phyloP scores from a whole-genome alignment of 2,329 filamentous ascomycete genomes.

The Dactylellina cionopaga region DNA sequence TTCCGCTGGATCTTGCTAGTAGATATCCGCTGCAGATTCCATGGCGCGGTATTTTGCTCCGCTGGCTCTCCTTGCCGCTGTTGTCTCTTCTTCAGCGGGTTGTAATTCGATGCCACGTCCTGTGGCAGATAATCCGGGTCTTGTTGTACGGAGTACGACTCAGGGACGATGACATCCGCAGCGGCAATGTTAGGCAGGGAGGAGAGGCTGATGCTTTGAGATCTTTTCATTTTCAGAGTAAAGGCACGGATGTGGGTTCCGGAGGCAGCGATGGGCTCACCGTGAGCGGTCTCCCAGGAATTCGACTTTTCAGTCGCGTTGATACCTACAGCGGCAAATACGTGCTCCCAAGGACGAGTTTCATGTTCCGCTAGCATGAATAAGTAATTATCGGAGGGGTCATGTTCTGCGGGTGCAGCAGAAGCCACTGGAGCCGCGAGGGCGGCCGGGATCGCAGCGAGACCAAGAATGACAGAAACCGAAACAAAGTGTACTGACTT shows the following conservation, averaged over 20 bases:
- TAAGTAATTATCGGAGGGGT: constrained; percentile 43
- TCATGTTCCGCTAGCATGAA: constrained; percentile 54
- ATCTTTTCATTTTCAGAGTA: constrained; percentile 44
- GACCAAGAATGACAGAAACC: background rate
- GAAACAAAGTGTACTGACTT: no score
- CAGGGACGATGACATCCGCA: background rate
- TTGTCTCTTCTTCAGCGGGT: constrained; percentile 39
- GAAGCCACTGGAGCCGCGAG: constrained; percentile 13
- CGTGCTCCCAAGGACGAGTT: constrained; percentile 49
- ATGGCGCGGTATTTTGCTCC: constrained; percentile 54
- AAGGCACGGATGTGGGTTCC: constrained; percentile 54
- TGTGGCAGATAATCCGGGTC: constrained; percentile 37
- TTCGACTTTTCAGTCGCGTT: constrained; percentile 57
- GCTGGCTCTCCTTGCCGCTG: background rate
- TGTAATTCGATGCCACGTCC: constrained; percentile 22
- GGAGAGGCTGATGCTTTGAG: background rate
- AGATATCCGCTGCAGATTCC: constrained; percentile 58
- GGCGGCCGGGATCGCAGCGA: background rate
- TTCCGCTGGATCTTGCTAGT: constrained; percentile 55
- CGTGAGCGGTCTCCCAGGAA: background rate
- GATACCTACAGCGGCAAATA: constrained; percentile 53
- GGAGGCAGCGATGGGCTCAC: constrained; percentile 30
- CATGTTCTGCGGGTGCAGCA: background rate
- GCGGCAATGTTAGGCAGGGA: constrained; percentile 13
- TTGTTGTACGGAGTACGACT: constrained; percentile 7